These are phyloP conservation scores for Lactifluus volemus DNA, from an alignment of 768 basidiomycete genomes.

Conservation along the genomic window DNA sequence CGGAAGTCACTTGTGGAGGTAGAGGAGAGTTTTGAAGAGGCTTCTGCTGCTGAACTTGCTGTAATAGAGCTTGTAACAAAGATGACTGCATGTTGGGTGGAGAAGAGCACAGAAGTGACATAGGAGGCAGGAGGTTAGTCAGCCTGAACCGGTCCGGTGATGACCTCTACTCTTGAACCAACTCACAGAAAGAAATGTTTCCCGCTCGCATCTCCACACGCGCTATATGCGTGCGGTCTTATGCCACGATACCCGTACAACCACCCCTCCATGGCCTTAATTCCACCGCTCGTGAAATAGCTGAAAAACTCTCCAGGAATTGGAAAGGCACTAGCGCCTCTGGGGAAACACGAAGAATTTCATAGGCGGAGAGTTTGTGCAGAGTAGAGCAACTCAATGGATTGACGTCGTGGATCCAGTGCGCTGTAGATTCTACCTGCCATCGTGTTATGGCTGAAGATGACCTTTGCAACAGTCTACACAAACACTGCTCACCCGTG, in stretches of 20 bases:
- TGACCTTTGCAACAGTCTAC: conserved; percentile 52
- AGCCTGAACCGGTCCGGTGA: background rate
- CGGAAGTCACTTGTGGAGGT: background rate
- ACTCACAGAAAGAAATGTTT: background rate
- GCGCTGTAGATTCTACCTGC: conserved; percentile 23
- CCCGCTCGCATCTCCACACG: conserved; percentile 6
- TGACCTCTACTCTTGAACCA: background rate
- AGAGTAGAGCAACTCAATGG: conserved; percentile 72
- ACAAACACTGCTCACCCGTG: conserved; percentile 79
- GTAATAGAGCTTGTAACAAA: background rate
- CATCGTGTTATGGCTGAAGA: background rate
- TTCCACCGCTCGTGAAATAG: conserved; percentile 47
- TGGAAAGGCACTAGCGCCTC: conserved; percentile 86
- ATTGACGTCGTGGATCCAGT: conserved; percentile 88
- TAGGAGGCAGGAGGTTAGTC: no score
- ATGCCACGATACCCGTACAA: conserved; percentile 22
- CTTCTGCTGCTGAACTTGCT: conserved; percentile 1
- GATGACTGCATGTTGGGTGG: background rate
- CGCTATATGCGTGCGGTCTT: conserved; percentile 19
- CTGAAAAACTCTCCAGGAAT: conserved; percentile 57
- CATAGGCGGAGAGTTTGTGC: conserved; percentile 83
- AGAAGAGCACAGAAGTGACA: no score
- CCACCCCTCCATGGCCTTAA: conserved; percentile 40
- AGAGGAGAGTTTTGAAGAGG: background rate
- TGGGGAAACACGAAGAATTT: conserved; percentile 90